Evolutionary conservation across 108 stramenopile species (phyloP).

Genomic region (Fistulifera solaris): DNA sequence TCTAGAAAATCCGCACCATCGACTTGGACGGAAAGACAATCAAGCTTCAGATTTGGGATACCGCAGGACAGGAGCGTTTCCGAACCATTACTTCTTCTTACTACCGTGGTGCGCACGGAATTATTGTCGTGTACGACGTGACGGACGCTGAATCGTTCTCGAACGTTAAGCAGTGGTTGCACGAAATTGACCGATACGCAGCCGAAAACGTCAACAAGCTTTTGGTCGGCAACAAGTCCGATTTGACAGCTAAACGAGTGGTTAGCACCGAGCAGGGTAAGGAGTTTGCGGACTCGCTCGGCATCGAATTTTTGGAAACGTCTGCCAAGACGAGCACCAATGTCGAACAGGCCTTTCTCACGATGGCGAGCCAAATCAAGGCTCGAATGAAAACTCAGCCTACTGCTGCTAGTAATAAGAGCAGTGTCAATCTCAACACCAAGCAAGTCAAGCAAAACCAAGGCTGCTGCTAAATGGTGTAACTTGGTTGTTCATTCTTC

Average conservation of each 20-base stretch:
- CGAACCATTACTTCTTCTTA: conserved; percentile 95
- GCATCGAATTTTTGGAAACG: conserved; percentile 99
- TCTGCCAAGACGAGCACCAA: conserved; percentile 96
- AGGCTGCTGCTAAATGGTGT: conserved; percentile 62
- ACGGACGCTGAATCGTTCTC: conserved; percentile 94
- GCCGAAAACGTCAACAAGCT: conserved; percentile 99
- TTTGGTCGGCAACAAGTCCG: conserved; percentile 99
- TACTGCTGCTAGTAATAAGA: conserved; percentile 50
- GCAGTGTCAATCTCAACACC: conserved; percentile 64
- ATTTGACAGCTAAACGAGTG: conserved; percentile 89
- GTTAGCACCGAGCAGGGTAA: conserved; percentile 95
- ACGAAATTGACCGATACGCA: conserved; percentile 98
- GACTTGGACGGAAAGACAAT: conserved; percentile 97
- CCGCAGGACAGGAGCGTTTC: conserved; percentile 93
- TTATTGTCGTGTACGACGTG: conserved; percentile 95
- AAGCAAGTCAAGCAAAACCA: conserved; percentile 73
- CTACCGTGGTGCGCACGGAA: conserved; percentile 95
- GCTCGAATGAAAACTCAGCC: conserved; percentile 93
- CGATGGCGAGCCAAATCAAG: conserved; percentile 99
- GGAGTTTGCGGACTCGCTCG: conserved; percentile 95
- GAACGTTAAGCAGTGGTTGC: conserved; percentile 98
- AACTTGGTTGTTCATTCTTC: not conserved
- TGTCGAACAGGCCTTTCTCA: conserved; percentile 98
- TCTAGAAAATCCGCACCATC: conserved; percentile 97
- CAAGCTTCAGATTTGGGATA: conserved; percentile 91